Evolutionary conservation across 1,284 basidiomycete genomes (phyloP).

Genomic region (Kalmanozyma brasiliensis): DNA sequence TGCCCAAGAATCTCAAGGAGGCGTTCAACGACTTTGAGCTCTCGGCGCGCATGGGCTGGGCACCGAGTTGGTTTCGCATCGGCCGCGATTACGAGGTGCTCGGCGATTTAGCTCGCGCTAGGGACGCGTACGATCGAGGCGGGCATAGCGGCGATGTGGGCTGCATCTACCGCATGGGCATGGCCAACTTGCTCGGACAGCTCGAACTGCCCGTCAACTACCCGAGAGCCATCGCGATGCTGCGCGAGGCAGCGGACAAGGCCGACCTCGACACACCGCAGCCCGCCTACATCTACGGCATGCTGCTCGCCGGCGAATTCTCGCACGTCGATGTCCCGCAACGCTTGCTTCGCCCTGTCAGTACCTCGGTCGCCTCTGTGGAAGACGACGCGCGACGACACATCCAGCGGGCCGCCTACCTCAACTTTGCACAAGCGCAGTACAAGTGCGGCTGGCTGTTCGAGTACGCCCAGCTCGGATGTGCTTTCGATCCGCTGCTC

Average conservation of each 20-base stretch:
- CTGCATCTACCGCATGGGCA: conserved; percentile 78
- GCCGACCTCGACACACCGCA: conserved; percentile 82
- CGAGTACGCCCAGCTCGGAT: conserved; percentile 87
- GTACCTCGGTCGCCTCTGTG: conserved; percentile 54
- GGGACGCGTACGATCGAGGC: conserved; percentile 82
- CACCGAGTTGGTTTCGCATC: conserved; percentile 80
- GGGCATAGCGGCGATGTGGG: conserved; percentile 78
- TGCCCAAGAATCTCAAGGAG: conserved; percentile 75
- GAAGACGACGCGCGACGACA: conserved; percentile 52
- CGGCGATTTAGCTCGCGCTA: conserved; percentile 76
- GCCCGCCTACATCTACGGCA: conserved; percentile 81
- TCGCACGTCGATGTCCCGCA: conserved; percentile 54
- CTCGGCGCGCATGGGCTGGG: conserved; percentile 63
- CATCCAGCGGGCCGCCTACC: conserved; percentile 84
- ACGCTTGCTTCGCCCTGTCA: conserved; percentile 52
- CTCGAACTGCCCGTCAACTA: conserved; percentile 75
- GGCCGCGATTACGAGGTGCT: conserved; percentile 92
- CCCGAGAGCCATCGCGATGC: conserved; percentile 76
- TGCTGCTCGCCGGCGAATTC: conserved; percentile 78
- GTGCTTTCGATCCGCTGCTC: conserved; percentile 86
- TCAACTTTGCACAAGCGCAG: conserved; percentile 87
- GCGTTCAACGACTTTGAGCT: conserved; percentile 84
- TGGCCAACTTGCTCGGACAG: conserved; percentile 89
- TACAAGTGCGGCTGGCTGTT: conserved; percentile 88
- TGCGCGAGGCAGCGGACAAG: conserved; percentile 80